Evolutionary conservation across 805 yeast species (phyloP).

Genomic region (Ogataea naganishii): DNA sequence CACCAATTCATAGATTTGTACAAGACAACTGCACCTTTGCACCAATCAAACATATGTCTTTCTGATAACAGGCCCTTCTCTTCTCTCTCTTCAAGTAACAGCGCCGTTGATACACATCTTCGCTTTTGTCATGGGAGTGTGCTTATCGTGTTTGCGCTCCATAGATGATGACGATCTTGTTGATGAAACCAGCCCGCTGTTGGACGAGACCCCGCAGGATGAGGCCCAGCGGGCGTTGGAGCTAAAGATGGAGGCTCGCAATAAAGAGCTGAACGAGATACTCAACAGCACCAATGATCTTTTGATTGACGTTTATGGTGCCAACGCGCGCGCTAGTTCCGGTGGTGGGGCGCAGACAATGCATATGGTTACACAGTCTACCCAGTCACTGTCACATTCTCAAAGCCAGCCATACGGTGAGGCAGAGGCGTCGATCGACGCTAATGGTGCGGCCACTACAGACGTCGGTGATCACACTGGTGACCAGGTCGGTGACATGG

Average conservation of each 20-base stretch:
- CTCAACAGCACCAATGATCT: constrained; percentile 25
- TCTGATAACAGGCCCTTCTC: too few species aligned
- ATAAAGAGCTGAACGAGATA: constrained; percentile 23
- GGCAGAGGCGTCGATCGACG: constrained; percentile 4
- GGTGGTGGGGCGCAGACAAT: too few species aligned
- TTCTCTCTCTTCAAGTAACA: too few species aligned
- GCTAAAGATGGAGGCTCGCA: constrained; percentile 17
- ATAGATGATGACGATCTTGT: constrained; percentile 13
- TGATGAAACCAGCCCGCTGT: constrained; percentile 20
- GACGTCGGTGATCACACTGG: too few species aligned
- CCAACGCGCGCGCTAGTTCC: too few species aligned
- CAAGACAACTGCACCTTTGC: too few species aligned
- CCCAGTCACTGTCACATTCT: constrained; percentile 1
- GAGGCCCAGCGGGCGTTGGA: constrained; percentile 16
- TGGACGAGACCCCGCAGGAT: constrained; percentile 8
- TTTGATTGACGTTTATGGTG: constrained; percentile 22
- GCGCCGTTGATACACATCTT: background rate
- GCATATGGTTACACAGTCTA: constrained; percentile 3
- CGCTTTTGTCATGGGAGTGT: constrained; percentile 20
- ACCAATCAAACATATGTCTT: too few species aligned
- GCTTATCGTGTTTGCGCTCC: constrained; percentile 22
- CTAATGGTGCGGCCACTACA: constrained; percentile 18
- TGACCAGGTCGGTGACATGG: too few species aligned
- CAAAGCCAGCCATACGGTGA: background rate
- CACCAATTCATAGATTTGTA: too few species aligned